phyloP scores from a whole-genome alignment of 176 grass and related monocot genomes.

The Tillandsia fasciculata region DNA sequence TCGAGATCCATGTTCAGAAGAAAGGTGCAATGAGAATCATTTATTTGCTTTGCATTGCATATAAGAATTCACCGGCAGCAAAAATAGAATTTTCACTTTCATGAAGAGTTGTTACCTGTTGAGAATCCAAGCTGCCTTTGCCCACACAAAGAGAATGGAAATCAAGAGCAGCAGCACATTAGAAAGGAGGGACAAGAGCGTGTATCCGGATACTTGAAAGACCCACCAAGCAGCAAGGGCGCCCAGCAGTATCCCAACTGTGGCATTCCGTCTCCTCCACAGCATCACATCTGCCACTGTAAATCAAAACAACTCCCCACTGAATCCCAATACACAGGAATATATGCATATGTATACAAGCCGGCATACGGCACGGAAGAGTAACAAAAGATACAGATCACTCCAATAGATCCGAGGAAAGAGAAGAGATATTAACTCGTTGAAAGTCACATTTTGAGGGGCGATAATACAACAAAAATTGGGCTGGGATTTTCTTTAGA shows the following conservation, averaged over 20 bases:
- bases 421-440: no score
- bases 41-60: neutral
- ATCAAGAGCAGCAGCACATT: conserved; percentile 71
- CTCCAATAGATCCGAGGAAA: no score
- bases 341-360: no score
- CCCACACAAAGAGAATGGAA: conserved; percentile 67
- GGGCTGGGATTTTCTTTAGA: no score
- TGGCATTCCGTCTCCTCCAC: conserved; percentile 47
- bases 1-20: no score
- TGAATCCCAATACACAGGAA: neutral
- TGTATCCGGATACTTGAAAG: conserved; percentile 33
- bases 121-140: conserved; percentile 57
- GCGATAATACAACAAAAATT: no score
- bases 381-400: no score
- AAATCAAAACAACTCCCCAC: neutral
- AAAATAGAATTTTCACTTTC: neutral
- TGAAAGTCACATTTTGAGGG: no score
- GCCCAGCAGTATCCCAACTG: conserved; percentile 31
- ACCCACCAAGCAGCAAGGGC: conserved; percentile 44
- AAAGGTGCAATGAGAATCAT: neutral
- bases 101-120: conserved; percentile 28
- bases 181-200: conserved; percentile 51
- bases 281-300: conserved; percentile 64
- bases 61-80: neutral
- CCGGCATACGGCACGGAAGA: no score